phyloP scores from a whole-genome alignment of 148 eudicot species.

The Oxyria digyna region DNA sequence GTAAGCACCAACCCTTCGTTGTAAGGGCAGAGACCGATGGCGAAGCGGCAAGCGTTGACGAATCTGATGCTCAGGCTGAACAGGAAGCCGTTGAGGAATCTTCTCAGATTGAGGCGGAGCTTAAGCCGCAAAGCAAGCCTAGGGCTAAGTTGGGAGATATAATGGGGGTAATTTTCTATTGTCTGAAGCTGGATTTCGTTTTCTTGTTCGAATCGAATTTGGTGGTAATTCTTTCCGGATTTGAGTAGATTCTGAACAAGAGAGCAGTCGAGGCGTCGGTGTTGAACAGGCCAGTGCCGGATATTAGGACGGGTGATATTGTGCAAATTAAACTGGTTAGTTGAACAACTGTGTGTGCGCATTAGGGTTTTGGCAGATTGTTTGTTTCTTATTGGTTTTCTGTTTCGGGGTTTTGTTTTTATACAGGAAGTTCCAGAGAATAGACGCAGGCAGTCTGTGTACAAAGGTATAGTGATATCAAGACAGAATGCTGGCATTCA shows the following conservation, averaged over 20 bases:
- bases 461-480: slow-evolving; percentile 84
- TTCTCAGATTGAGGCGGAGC: slow-evolving; percentile 19
- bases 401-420: slow-evolving; percentile 10
- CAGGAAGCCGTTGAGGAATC: slow-evolving; percentile 13
- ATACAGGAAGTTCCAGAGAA: slow-evolving; percentile 71
- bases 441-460: slow-evolving; percentile 57
- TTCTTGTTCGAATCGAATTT: slow-evolving; percentile 1
- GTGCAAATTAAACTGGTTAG: slow-evolving; percentile 75
- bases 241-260: slow-evolving; percentile 64
- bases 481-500: slow-evolving; percentile 96
- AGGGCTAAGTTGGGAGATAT: slow-evolving; percentile 68
- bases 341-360: not conserved
- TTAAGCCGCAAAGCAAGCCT: slow-evolving; percentile 29
- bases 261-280: slow-evolving; percentile 67
- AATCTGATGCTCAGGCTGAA: slow-evolving; percentile 14
- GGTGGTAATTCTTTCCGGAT: not conserved
- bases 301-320: slow-evolving; percentile 73
- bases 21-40: slow-evolving; percentile 41
- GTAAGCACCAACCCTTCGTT: slow-evolving; percentile 21
- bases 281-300: slow-evolving; percentile 49
- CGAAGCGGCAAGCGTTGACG: slow-evolving; percentile 21
- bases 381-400: not conserved
- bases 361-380: not conserved
- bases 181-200: not conserved
- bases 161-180: slow-evolving; percentile 60